These are phyloP conservation scores for Lactarius pseudohatsudake DNA, from an alignment of 768 basidiomycete species.

Conservation along the genomic window DNA sequence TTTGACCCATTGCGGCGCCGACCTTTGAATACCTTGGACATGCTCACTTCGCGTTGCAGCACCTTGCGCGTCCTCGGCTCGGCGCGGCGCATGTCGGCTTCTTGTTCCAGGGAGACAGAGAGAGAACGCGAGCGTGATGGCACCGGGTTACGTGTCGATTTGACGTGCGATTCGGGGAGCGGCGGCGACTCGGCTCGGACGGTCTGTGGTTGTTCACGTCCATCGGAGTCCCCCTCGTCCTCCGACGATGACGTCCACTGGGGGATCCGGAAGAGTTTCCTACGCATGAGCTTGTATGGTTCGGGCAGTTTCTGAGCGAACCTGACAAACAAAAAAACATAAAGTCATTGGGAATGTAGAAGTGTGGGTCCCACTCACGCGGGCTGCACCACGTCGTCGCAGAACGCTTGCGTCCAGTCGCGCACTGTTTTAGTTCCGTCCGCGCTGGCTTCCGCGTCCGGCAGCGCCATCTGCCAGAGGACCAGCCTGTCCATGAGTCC, in stretches of 20 bases:
- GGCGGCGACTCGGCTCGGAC: background rate
- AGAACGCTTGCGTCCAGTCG: conserved; percentile 79
- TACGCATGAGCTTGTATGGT: conserved; percentile 30
- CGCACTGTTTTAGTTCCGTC: conserved; percentile 27
- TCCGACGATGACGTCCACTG: conserved; percentile 18
- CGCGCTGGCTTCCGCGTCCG: conserved; percentile 38
- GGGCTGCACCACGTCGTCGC: conserved; percentile 62
- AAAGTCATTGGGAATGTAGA: background rate
- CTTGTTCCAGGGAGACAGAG: conserved; percentile 69
- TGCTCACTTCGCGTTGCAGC: conserved; percentile 72
- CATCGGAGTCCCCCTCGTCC: conserved; percentile 15
- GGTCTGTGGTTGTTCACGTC: background rate
- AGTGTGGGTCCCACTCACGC: conserved; percentile 43
- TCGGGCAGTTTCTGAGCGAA: conserved; percentile 13
- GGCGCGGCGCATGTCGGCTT: conserved; percentile 45
- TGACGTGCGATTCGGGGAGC: background rate
- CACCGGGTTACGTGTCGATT: background rate
- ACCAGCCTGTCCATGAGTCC: conserved; percentile 71
- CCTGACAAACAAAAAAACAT: background rate
- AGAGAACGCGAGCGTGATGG: conserved; percentile 40
- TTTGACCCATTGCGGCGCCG: conserved; percentile 32
- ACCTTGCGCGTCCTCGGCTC: conserved; percentile 44
- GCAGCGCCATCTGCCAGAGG: conserved; percentile 63
- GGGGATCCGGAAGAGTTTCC: conserved; percentile 29
- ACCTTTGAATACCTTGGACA: conserved; percentile 68